Conservation (phyloP, 192 early-diverging fungal species). For the Helicostylum pulchrum region DNA sequence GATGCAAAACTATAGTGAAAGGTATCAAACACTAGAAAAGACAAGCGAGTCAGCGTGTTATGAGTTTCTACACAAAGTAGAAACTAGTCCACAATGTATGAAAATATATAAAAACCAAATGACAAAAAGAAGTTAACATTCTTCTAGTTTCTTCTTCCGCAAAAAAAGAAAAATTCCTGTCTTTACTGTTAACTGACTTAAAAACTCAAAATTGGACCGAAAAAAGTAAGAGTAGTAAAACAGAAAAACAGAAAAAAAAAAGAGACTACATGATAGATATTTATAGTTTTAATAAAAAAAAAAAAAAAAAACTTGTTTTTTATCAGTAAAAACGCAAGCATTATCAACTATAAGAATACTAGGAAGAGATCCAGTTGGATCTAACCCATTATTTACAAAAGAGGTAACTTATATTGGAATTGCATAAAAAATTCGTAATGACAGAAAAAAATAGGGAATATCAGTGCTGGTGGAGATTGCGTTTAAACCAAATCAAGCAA, state of each 20-base stretch:
- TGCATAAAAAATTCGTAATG: neutral
- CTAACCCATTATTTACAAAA: slow-evolving; percentile 54
- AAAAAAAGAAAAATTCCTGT: slow-evolving; percentile 9
- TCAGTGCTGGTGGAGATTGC: neutral
- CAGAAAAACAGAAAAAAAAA: neutral
- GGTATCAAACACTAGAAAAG: too few species aligned
- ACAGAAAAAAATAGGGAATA: neutral
- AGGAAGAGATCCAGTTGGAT: slow-evolving; percentile 54
- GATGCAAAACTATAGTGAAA: too few species aligned
- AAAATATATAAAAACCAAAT: too few species aligned
- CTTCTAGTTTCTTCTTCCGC: neutral
- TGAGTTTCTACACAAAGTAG: too few species aligned
- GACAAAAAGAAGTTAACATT: too few species aligned
- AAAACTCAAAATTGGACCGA: slow-evolving; percentile 3
- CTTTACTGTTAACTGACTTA: slow-evolving; percentile 2
- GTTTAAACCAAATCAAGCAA: slow-evolving; percentile 14
- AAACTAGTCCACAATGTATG: too few species aligned
- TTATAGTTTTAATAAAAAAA: neutral
- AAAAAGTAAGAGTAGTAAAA: neutral
- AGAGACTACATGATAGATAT: neutral
- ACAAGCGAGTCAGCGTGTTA: too few species aligned
- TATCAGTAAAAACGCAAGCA: slow-evolving; percentile 45
- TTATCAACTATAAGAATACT: slow-evolving; percentile 59
- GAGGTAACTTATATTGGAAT: slow-evolving; percentile 31
- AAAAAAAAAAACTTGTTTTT: neutral